Evolutionary conservation across 2,329 filamentous ascomycete genomes (phyloP).

Genomic region (Albifimbria verrucaria): DNA sequence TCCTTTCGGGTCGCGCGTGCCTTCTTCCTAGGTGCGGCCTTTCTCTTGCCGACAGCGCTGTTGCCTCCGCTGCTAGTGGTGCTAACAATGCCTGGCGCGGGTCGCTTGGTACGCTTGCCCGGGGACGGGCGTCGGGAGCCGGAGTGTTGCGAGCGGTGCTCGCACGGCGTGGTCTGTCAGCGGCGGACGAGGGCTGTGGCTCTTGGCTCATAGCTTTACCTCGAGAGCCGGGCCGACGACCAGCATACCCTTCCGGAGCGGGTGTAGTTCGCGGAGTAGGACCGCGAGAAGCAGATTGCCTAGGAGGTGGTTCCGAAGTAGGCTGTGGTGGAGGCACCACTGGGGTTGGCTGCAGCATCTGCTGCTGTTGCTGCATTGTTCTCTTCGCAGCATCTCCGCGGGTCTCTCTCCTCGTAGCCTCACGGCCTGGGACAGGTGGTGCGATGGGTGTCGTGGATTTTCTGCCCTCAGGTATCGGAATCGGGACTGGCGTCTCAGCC

Average conservation of each 20-base stretch:
- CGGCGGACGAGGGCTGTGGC: constrained; percentile 44
- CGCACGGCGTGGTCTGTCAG: constrained; percentile 51
- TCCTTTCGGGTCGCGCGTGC: constrained; percentile 46
- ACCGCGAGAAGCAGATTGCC: constrained; percentile 29
- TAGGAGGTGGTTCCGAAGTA: constrained; percentile 18
- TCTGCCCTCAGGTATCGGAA: constrained; percentile 29
- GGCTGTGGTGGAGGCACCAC: constrained; percentile 6
- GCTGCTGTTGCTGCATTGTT: constrained; percentile 29
- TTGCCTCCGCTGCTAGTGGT: constrained; percentile 58
- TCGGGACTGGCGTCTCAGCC: constrained; percentile 33
- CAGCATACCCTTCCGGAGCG: constrained; percentile 28
- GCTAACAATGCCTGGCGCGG: constrained; percentile 69
- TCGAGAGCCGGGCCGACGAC: constrained; percentile 48
- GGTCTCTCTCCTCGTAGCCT: constrained; percentile 40
- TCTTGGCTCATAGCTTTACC: constrained; percentile 52
- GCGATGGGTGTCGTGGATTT: constrained; percentile 29
- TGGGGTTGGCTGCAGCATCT: constrained; percentile 7
- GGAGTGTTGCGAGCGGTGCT: constrained; percentile 58
- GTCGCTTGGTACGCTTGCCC: constrained; percentile 63
- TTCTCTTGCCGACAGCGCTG: constrained; percentile 69
- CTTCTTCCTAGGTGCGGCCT: constrained; percentile 67
- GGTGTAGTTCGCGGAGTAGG: constrained; percentile 31
- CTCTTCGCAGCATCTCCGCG: constrained; percentile 41
- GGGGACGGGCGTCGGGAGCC: constrained; percentile 45
- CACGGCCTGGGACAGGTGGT: constrained; percentile 24